Conservation (phyloP, 2,329 filamentous ascomycete genomes). For the Monosporascus cannonballus region DNA sequence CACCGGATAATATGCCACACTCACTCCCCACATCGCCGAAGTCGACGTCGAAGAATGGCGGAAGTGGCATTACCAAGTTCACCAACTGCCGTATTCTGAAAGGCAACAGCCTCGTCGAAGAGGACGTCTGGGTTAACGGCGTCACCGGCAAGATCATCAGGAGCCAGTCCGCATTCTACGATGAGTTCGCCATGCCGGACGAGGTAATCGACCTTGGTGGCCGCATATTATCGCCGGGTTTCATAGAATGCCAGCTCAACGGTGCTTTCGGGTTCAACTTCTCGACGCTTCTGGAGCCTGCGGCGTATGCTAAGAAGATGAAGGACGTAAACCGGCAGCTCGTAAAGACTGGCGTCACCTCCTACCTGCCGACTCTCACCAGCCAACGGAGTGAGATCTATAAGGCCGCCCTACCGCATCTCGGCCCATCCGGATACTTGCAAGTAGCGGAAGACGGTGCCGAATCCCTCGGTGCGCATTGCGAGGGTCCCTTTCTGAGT, state of each 20-base stretch:
- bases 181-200: conserved; percentile 63
- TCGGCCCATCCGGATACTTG: conserved; percentile 61
- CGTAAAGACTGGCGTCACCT: conserved; percentile 76
- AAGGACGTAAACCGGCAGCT: conserved; percentile 64
- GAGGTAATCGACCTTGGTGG: conserved; percentile 72
- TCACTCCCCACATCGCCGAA: conserved; percentile 32
- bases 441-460: conserved; percentile 63
- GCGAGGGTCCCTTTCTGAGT: conserved; percentile 84
- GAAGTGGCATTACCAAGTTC: conserved; percentile 67
- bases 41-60: conserved; percentile 40
- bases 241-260: conserved; percentile 90
- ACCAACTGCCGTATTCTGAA: conserved; percentile 79
- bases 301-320: conserved; percentile 66
- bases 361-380: conserved; percentile 79
- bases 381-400: conserved; percentile 79
- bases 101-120: conserved; percentile 59
- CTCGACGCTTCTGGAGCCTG: conserved; percentile 64
- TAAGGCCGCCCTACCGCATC: conserved; percentile 68
- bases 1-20: conserved; percentile 21
- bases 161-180: conserved; percentile 62
- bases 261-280: conserved; percentile 93
- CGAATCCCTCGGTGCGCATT: conserved; percentile 84
- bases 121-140: conserved; percentile 87
- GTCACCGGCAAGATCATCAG: conserved; percentile 74
- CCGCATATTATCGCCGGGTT: conserved; percentile 75